Conservation (phyloP, 306 rosid species). For the Canavalia ensiformis region DNA sequence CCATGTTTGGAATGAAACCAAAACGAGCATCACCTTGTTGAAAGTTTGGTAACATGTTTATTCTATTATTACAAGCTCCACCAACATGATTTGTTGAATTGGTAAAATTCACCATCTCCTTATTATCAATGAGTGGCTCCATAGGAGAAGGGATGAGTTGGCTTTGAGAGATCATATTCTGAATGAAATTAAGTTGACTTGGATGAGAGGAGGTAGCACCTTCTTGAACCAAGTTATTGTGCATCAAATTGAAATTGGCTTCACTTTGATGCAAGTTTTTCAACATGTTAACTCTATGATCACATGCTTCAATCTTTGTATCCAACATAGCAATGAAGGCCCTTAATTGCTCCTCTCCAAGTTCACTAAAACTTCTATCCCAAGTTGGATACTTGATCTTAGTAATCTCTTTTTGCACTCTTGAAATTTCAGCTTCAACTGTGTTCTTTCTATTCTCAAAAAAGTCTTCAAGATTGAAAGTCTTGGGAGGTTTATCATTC, state of each 20-base stretch:
- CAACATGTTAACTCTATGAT: conserved; percentile 3
- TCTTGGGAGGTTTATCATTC: background rate
- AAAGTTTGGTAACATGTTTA: background rate
- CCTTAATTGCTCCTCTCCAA: conserved; percentile 9
- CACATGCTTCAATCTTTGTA: conserved; percentile 30
- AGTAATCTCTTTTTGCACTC: background rate
- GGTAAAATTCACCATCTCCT: background rate
- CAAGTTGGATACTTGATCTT: conserved; percentile 44
- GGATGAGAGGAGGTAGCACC: background rate
- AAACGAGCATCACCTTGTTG: background rate
- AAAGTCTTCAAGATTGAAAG: conserved; percentile 16
- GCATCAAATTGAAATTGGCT: background rate
- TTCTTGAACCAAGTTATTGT: background rate
- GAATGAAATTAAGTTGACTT: conserved; percentile 20
- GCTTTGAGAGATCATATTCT: background rate
- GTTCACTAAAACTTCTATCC: background rate
- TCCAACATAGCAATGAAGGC: conserved; percentile 1
- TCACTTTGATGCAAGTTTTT: conserved; percentile 15
- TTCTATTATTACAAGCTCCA: background rate
- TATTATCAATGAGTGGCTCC: background rate
- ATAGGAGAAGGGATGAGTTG: background rate
- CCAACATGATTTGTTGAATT: background rate
- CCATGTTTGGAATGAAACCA: background rate
- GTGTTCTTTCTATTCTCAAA: conserved; percentile 17
- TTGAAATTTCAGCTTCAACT: conserved; percentile 26